Evolutionary conservation across 2,329 filamentous ascomycete genomes (phyloP), one percentile per base, ranked within the genome.

Genomic region (Beauveria scarabaeidicola): DNA sequence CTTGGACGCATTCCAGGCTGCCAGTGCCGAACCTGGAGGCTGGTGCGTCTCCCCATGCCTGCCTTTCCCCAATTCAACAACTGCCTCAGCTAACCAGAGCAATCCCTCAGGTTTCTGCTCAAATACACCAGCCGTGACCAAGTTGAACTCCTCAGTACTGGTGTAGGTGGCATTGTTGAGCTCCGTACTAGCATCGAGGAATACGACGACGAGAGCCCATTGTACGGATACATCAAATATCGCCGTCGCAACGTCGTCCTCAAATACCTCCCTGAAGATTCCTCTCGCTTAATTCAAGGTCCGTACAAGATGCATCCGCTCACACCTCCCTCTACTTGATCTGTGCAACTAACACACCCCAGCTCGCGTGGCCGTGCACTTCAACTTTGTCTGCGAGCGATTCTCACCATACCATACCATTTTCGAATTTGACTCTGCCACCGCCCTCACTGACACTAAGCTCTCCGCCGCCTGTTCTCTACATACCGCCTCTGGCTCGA

Each of bases 231-330:
- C 70, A 77, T 99, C 66, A 86, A 90, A 67, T 97, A 97, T 73
- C 82, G 93, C 60, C 86, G 92, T 70, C 85, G 91, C 70, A 97
- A 91, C 74, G 89, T 97, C 52, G 76, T 99, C 62, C 83, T 99
- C 72, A 97, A 94, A 76, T 96, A 94, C 72, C 82, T 96, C 63
- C 94, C 93, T 1, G 90, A 96, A 62, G 90, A 87, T 61, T 93
- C 92, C 65, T 97, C 94, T 63, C 84, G 94, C 67, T 79, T 99
- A 59, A 79, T 99, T 58, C 90, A 96, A 89, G 94, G 94, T 96
- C 75, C 66, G 84, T 36, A 1, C 44, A 29, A 41, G 51, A 25
- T 61, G 11, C 59, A 54, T 65, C 51, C 57, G 38, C 27, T 25
- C 15, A 4, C 9, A 13, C 1, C 4, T n/a, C 25, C 19, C 21